Evolutionary conservation across 2,329 filamentous ascomycete species (phyloP), one percentile per base, ranked within the genome.

Genomic region (Aureobasidium sp.): DNA sequence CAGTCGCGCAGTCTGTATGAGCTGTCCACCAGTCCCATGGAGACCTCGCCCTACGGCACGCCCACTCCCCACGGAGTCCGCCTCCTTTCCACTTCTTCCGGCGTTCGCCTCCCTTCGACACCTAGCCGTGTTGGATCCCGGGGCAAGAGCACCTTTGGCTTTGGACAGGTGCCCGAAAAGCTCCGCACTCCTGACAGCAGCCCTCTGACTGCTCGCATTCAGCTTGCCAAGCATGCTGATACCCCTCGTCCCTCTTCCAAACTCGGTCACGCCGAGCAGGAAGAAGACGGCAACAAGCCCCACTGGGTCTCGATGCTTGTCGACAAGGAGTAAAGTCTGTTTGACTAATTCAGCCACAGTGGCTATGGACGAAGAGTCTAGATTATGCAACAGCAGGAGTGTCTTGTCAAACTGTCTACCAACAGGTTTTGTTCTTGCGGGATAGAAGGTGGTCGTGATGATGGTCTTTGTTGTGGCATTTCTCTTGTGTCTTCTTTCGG

Each of bases 371-470:
- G 34, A 53, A 41, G 17, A 39, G 52, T 42, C 39, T 56, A 48
- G 42, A 34, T 27, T 29, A 59, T 20, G 42, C 45, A 48, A 20
- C 52, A 44, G 39, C 39, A 34, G 44, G 11, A 31, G 31, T 37
- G 39, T 52, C 20, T 39, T 47, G 53, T 57, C 53, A 42, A 20
- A 47, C 37, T 42, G 52, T 55, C 52, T 44, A 55, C 42, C 37
- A 9, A 42, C 8, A 42, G 17, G 39, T 55, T 37, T 55, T 55
- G 52, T 55, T 52, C 14, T 42, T 55, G 52, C 52, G 39, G 52
- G 52, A 55, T 39, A 14, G 20, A 29, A 42, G 52, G 52, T 55
- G 52, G 52, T 37, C 31, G 31, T 55, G 52, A 42, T 42, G 37
- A 55, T 29, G 37, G n/a, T 55, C 37, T 31, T 36, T 42, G 37